These are phyloP conservation scores for Arachnomyces sp. DNA, from an alignment of 2,329 filamentous ascomycete species.

Conservation along the genomic window DNA sequence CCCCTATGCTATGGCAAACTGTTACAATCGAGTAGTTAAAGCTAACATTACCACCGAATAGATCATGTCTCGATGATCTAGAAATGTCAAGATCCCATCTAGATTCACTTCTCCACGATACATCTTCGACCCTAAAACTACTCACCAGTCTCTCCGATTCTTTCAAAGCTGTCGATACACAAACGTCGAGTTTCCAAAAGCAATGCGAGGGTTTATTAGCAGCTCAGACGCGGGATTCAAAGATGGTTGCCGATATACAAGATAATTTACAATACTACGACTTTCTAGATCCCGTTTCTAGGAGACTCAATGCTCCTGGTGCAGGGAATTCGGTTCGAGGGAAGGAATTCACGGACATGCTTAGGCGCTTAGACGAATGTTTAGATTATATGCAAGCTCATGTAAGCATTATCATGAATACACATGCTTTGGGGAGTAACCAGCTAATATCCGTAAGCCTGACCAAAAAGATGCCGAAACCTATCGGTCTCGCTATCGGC, in stretches of 20 bases:
- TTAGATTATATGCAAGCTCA: constrained; percentile 87
- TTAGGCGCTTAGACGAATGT: constrained; percentile 79
- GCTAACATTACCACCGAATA: constrained; percentile 23
- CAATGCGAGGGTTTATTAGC: constrained; percentile 82
- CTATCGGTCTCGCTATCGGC: constrained; percentile 78
- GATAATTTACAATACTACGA: constrained; percentile 91
- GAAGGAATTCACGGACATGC: constrained; percentile 77
- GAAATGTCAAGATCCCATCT: constrained; percentile 74
- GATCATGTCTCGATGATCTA: constrained; percentile 72
- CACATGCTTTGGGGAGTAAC: constrained; percentile 9
- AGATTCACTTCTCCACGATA: constrained; percentile 67
- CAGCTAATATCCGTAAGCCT: constrained; percentile 43
- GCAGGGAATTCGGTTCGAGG: constrained; percentile 78
- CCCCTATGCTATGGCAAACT: constrained; percentile 15
- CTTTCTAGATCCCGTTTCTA: constrained; percentile 83
- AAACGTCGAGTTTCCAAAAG: constrained; percentile 86
- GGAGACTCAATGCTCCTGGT: constrained; percentile 83
- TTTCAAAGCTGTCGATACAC: constrained; percentile 77
- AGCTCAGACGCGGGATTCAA: constrained; percentile 71
- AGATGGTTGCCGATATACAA: constrained; percentile 73
- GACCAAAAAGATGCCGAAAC: constrained; percentile 79
- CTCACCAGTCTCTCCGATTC: constrained; percentile 73
- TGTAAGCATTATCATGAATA: constrained; percentile 42
- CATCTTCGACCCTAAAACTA: constrained; percentile 64
- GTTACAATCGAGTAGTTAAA: not conserved